Evolutionary conservation across 2,329 filamentous ascomycete species (phyloP), one percentile per base, ranked within the genome.

Genomic region (Xylariales sp.): DNA sequence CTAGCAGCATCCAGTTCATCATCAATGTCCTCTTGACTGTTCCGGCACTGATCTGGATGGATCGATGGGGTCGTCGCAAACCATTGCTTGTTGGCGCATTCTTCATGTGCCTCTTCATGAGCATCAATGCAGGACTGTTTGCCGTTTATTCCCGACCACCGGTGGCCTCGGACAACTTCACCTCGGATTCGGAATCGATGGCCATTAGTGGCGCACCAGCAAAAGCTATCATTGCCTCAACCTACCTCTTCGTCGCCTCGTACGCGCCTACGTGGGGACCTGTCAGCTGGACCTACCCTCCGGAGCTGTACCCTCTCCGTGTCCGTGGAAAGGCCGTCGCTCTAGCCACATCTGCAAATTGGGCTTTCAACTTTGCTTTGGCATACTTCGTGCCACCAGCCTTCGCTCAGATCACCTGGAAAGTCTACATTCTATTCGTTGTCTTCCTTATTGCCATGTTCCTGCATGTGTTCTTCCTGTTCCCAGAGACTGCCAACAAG

Each of bases 11-110:
- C 47, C 80, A 86, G 55, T 87, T 86, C 58, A 72, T 89, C 52
- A 87, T 91, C 68, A 90, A 90, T 59, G 86, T 91, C 2, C 46
- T 82, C 39, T 86, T 88, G 80, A 91, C 87, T 0, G 59, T 90
- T 3, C 84, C 85, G 0, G 86, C 86, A 1, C 72, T 91, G 18
- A 63, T 90, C 43, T 90, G 70, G 66, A 76, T 90, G 52, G 86
- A 93, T 51, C 70, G 73, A 42, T 87, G 83, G 80, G 87, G 87
- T 34, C 85, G 86, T 48, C 85, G 84, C 31, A 69, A 68, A 1
- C 77, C 82, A 4, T 69, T 88, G 25, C 67, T 88, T n/a, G 55
- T 80, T 19, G 84, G 84, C 36, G 76, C 82, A 5, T 63, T 74
- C 18, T 63, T 84, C 34, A 87, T 88, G 83, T 68, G 64, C 52